Base-by-base conservation (phyloP, 1,284 basidiomycete species). In the Volvariella surrecta region DNA sequence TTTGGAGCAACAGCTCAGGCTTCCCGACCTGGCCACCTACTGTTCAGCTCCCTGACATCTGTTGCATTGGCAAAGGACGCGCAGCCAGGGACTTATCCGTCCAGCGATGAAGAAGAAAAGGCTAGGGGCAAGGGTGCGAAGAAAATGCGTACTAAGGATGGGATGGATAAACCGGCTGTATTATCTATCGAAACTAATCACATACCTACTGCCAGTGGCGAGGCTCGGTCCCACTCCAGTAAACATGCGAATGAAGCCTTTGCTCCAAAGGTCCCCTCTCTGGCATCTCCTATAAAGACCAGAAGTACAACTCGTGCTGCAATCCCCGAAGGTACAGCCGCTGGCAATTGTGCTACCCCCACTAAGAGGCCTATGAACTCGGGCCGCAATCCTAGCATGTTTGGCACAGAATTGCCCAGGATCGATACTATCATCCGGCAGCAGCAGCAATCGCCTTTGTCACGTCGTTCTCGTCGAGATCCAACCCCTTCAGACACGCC, bases 21-120 rank as follows among this genome's bases (percentile, higher is more conserved):
- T 37, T 52, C 54, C 2, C 62, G 58, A 49, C 56, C 56, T 44
- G 59, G 60, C 51, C 44, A 55, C 11, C 24, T 28, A 28, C 24
- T 28, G 11, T 40, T 48, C 48, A 40, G 46, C 55, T 45, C 39
- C 50, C 50, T 45, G 47, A 54, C 44, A 40, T 55, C 42, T 41
- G 48, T 37, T 17, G 40, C 30, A 11, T n/a, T 58, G 55, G 32
- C 51, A 50, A 24, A 50, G 53, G 35, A 57, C 59, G 46, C 52
- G 60, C 20, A 19, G 34, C 51, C 53, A 19, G 52, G 60, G 24
- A 59, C 65, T 8, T 74, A 68, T 38, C 67, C 76, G 15, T 82
- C 82, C 15, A 83, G 81, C 18, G 84, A 88, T 51, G 84, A 88
- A 50, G 84, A 88, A 56, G 83, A 88, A 62, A 79, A 77, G 55